These are phyloP conservation scores for Pichia nanzhaoensis DNA, from an alignment of 805 yeast species.

Conservation along the genomic window DNA sequence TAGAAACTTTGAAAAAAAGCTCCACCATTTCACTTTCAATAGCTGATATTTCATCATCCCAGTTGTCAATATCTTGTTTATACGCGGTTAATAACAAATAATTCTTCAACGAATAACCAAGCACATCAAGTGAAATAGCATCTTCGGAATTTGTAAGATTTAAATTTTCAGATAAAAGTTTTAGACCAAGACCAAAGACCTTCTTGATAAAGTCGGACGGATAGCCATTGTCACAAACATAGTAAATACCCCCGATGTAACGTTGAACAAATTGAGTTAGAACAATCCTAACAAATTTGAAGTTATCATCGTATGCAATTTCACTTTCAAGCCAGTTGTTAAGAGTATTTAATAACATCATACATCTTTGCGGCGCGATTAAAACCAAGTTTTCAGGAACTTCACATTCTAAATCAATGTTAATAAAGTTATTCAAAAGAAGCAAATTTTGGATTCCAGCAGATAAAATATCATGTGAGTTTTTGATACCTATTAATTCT, in stretches of 20 bases:
- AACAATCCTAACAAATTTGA: conserved; percentile 43
- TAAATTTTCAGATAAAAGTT: conserved; percentile 38
- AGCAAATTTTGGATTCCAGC: conserved; percentile 43
- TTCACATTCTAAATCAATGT: conserved; percentile 26
- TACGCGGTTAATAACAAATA: conserved; percentile 28
- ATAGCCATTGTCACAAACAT: conserved; percentile 24
- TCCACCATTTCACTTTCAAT: conserved; percentile 40
- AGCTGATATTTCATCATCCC: conserved; percentile 33
- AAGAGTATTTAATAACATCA: conserved; percentile 51
- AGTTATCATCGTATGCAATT: conserved; percentile 50
- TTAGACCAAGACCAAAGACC: conserved; percentile 33
- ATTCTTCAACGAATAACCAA: conserved; percentile 40
- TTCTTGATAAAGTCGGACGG: conserved; percentile 26
- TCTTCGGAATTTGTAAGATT: conserved; percentile 30
- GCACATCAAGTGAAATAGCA: conserved; percentile 32
- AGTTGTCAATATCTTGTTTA: conserved; percentile 25
- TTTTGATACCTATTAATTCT: conserved; percentile 51
- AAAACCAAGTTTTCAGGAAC: conserved; percentile 29
- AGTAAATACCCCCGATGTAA: conserved; percentile 27
- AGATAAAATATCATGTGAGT: conserved; percentile 32
- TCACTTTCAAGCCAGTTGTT: conserved; percentile 57
- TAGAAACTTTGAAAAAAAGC: conserved; percentile 24
- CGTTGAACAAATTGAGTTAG: conserved; percentile 37
- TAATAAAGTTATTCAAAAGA: conserved; percentile 39
- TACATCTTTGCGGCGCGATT: conserved; percentile 57